Evolutionary conservation across 257 asterid genomes (phyloP).

Genomic region (Verbascum thapsus): DNA sequence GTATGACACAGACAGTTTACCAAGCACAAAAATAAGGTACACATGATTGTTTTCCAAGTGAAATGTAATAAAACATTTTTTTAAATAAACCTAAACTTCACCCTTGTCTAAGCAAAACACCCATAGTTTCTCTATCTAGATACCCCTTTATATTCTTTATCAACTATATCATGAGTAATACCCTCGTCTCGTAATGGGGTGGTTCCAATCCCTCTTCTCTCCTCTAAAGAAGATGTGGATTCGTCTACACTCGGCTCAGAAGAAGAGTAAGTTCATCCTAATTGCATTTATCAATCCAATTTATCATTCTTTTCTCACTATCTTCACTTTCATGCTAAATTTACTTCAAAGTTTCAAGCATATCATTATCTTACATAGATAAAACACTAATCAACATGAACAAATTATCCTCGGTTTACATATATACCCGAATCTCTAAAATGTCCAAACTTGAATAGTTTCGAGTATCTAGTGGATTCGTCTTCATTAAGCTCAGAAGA

Average conservation of each 20-base stretch:
- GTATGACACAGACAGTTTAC: conserved; percentile 61
- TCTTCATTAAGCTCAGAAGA: conserved; percentile 64
- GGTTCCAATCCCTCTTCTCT: conserved; percentile 91
- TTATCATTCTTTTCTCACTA: not conserved
- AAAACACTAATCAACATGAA: no score
- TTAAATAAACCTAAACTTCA: conserved; percentile 66
- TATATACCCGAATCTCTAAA: no score
- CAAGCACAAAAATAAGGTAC: conserved; percentile 45
- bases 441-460: no score
- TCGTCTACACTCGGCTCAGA: conserved; percentile 70
- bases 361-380: not conserved
- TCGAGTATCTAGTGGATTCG: no score
- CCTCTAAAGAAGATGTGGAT: conserved; percentile 88
- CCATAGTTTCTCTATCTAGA: conserved; percentile 38
- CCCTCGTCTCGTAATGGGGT: conserved; percentile 71
- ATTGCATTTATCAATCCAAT: not conserved
- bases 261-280: conserved; percentile 60
- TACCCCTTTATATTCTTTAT: conserved; percentile 20
- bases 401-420: no score
- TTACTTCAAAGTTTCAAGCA: conserved; percentile 5
- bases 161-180: conserved; percentile 50
- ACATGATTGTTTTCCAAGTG: conserved; percentile 58
- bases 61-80: conserved; percentile 36
- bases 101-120: conserved; percentile 83
- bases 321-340: not conserved